Evolutionary conservation across 176 grass and related monocot species (phyloP).

Genomic region (Bromus sterilis): DNA sequence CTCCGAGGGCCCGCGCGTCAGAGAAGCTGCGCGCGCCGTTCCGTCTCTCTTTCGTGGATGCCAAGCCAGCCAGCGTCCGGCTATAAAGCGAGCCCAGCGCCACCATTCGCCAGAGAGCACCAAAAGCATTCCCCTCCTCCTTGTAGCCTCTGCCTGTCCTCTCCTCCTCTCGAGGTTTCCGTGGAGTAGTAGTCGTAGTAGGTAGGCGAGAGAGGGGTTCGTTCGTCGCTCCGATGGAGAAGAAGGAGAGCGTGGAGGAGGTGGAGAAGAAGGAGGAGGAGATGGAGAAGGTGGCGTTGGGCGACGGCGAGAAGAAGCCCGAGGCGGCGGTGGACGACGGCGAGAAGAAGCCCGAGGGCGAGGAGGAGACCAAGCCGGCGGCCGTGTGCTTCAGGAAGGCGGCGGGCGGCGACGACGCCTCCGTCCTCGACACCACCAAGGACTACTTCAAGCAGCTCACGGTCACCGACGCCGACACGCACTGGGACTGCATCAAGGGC

Average conservation of each 20-base stretch:
- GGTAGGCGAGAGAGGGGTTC: background rate
- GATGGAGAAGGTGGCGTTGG: conserved; percentile 16
- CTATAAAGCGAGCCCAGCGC: conserved; percentile 17
- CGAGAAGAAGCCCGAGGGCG: background rate
- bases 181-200: no score
- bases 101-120: conserved; percentile 12
- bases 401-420: conserved; percentile 14
- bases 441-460: conserved; percentile 53
- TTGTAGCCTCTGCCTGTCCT: background rate
- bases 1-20: background rate
- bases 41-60: conserved; percentile 20
- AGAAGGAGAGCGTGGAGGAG: background rate
- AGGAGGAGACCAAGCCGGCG: background rate
- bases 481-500: conserved; percentile 67
- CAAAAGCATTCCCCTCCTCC: background rate
- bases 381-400: conserved; percentile 38
- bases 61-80: conserved; percentile 1
- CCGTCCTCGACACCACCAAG: conserved; percentile 32
- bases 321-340: background rate
- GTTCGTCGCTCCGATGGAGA: background rate
- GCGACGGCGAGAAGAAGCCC: background rate
- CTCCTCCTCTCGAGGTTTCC: background rate
- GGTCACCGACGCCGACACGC: conserved; percentile 30
- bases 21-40: background rate
- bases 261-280: background rate